These are phyloP conservation scores for Alternaria sp. DNA, from an alignment of 2,329 filamentous ascomycete species.

Conservation along the genomic window DNA sequence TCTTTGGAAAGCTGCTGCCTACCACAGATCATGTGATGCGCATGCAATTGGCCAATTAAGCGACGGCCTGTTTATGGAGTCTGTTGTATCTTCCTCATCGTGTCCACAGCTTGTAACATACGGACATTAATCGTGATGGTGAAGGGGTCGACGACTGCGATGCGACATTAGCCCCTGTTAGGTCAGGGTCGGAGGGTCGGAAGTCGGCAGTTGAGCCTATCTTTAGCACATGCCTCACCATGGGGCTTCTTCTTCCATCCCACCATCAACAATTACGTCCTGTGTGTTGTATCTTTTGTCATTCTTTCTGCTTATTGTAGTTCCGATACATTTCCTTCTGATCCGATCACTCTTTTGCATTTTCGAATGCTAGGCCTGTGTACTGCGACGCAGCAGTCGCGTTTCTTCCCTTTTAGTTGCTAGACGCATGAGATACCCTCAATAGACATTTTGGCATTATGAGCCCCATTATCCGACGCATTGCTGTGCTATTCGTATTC, in stretches of 20 bases:
- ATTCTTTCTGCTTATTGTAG: background rate
- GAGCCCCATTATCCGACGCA: constrained; percentile 42
- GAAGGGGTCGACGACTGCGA: constrained; percentile 13
- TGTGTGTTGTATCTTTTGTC: background rate
- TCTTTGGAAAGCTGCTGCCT: background rate
- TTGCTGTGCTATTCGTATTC: constrained; percentile 38
- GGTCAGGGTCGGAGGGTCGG: constrained; percentile 5
- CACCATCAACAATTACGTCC: background rate
- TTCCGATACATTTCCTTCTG: background rate
- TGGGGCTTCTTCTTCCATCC: constrained; percentile 11
- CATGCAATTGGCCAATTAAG: background rate
- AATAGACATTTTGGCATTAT: constrained; percentile 26
- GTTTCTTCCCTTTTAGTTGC: constrained; percentile 1
- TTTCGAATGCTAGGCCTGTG: background rate
- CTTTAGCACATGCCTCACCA: constrained; percentile 10
- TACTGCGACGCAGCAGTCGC: background rate
- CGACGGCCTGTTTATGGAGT: background rate
- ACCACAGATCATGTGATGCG: background rate
- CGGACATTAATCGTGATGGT: background rate
- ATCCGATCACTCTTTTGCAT: constrained; percentile 3
- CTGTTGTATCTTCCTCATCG: background rate
- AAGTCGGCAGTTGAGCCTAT: constrained; percentile 14
- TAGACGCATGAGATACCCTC: constrained; percentile 2
- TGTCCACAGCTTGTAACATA: background rate
- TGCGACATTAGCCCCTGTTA: constrained; percentile 10